Conservation (phyloP, 345 rosid genomes). For the Citrus reticulata region DNA sequence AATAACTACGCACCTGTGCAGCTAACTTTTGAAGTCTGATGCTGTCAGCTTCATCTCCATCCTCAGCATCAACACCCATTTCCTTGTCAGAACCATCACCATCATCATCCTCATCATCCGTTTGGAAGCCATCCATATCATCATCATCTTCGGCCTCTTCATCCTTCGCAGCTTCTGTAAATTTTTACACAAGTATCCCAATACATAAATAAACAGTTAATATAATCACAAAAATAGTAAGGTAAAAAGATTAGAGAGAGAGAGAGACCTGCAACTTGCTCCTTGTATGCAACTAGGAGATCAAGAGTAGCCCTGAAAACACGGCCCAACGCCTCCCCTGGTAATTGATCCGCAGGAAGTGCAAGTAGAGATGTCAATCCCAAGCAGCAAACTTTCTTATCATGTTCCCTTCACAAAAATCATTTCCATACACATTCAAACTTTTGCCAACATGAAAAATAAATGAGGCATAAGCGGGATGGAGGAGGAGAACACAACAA, state of each 20-base stretch:
- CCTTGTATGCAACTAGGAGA: slow-evolving; percentile 81
- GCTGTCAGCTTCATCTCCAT: slow-evolving; percentile 95
- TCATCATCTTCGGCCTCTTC: slow-evolving; percentile 80
- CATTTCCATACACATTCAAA: slow-evolving; percentile 8
- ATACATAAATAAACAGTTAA: background rate
- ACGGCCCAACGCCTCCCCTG: slow-evolving; percentile 84
- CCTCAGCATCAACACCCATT: slow-evolving; percentile 92
- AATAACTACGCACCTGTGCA: slow-evolving; percentile 65
- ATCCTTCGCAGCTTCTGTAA: slow-evolving; percentile 82
- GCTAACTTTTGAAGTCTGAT: slow-evolving; percentile 74
- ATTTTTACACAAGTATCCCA: background rate
- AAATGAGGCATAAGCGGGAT: background rate
- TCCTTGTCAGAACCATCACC: slow-evolving; percentile 86
- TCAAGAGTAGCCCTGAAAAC: slow-evolving; percentile 84
- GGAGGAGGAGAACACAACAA: background rate
- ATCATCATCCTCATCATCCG: slow-evolving; percentile 87
- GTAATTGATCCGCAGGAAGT: slow-evolving; percentile 82
- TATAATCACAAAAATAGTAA: background rate
- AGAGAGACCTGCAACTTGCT: slow-evolving; percentile 87
- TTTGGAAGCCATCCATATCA: slow-evolving; percentile 90
- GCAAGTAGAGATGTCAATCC: slow-evolving; percentile 85
- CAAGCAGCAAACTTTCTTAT: slow-evolving; percentile 96
- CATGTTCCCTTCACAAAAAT: slow-evolving; percentile 71
- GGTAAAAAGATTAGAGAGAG: background rate
- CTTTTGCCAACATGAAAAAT: background rate